Base-by-base conservation (phyloP, 495 filamentous ascomycete genomes). In the Margaritispora aquatica region DNA sequence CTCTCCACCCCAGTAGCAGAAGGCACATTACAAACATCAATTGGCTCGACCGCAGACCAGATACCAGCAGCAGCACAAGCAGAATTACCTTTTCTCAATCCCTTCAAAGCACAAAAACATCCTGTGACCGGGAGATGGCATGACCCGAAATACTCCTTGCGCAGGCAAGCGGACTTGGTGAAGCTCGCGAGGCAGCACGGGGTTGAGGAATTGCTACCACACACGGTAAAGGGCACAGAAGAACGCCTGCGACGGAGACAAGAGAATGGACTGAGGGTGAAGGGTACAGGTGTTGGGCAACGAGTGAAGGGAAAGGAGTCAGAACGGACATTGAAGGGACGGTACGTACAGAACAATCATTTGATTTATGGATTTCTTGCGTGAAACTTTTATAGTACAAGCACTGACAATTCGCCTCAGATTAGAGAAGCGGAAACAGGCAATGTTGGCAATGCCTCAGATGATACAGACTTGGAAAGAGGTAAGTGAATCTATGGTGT, bases 401-500 rank as follows among this genome's bases (percentile, higher is more conserved):
- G 3, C 8, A n/a, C 38, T 44, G 38, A 44, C 38, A 19, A 20
- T 53, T 59, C 41, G 19, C 19, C 21, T n/a, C 64, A 86, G 88
- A 71, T 80, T 97, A 77, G 92, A 96, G 71, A 84, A 87, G 76
- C 83, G 92, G 70, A 87, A 85, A 80, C 79, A 88, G 73, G 94
- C 94, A 54, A 97, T 98, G 92, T 69, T 89, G 76, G 85, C 83
- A 58, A 98, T 98, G 94, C 90, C 92, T 62, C 80, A 85, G 67
- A 82, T 96, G 76, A 85, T 98, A 65, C 78, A 87, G 71, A 77
- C 86, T 73, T 98, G 94, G 95, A 94, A 96, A 76, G 85, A 90
- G 87, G 91, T 94, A 72, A 71, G 81, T 34, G 29, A 5, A 5
- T 76, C 54, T 21, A 15, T 57, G 13, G 29, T 2, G 23, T 29